Evolutionary conservation across 495 filamentous ascomycete genomes (phyloP), one percentile per base, ranked within the genome.

Genomic region (Corynascus novoguineensis): DNA sequence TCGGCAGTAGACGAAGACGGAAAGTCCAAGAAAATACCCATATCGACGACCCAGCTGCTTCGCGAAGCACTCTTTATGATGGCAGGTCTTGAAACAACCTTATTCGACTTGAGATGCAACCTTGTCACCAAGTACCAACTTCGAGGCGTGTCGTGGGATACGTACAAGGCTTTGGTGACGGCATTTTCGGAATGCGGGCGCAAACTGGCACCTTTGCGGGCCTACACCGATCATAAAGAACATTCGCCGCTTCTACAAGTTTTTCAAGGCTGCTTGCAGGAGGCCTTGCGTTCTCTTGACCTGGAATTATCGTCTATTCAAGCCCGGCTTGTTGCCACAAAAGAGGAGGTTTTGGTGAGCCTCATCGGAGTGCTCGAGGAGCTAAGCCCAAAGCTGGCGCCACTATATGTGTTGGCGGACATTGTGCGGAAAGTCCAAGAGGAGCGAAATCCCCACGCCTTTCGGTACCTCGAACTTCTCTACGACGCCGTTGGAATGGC

Each of bases 1-100:
- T 63, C 55, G 9, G 25, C 50, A 14, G 70, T 66, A 19, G 64
- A 73, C 22, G 56, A 61, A 35, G 58, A 69, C 58, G 60, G 68
- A 59, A 61, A 58, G 60, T 45, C 72, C 51, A 57, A 75, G 61
- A 72, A 81, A 62, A 68, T 70, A 5, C 50, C 73, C 3, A 71
- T 95, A 32, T 84, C 88, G 0, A 90, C 93, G 63, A 72, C 87
- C 2, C 87, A 92, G 53, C 67, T 83, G 5, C 74, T 92, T 31
- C 84, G 92, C 40, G 92, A 97, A 60, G 76, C 82, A 1, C 73
- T 95, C 1, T 92, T 88, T 60, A 92, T 96, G 90, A 80, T 97
- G 1, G 78, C 82, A 31, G 91, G 90, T 0, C 72, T 95, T 19
- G 81, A 85, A 34, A 95, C 88, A 0, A 85, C 82, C 19, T 67